Evolutionary conservation across 768 basidiomycete genomes (phyloP), one percentile per base, ranked within the genome.

Genomic region (Neoboletus brunneissimus): DNA sequence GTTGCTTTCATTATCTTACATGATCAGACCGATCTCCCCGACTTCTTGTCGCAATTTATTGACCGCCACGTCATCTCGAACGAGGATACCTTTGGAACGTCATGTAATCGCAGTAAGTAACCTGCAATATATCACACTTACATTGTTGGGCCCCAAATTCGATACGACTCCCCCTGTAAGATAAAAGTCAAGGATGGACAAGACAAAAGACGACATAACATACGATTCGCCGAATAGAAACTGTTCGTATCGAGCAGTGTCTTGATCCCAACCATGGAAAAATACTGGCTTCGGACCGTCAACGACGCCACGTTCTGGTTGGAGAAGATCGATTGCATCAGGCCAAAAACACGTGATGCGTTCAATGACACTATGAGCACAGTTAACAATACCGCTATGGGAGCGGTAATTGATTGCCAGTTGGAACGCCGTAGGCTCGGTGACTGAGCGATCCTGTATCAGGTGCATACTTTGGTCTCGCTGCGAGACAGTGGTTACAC

Each of bases 301-400:
- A 0, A 82, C 76, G 10, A 82, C 67, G 0, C 84, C 87, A 38
- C 72, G 69, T 66, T 90, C 89, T 5, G 73, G 77, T 9, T 73
- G 73, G 16, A 89, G 76, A 2, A 59, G 60, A 64, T 90, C 88
- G 25, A 90, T 87, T 0, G 84, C 73, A 60, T 84, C 68, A 0
- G 84, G 83, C 84, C 86, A 89, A 54, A 85, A 85, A 10, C 60
- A 63, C 16, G 72, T 77, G 15, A 90, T 81, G 1, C 89, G 68
- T n/a, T 83, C 78, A 5, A 90, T 79, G 25, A 89, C 71, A 0
- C 79, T 80, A 50, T 84, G 80, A 0, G 88, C 88, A 60, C 85
- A 87, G 45, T 84, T 76, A n/a, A 90, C 83, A 42, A 90, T 89
- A 2, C 89, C 89, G 0, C 79, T 80, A 62, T 89, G 86, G 0